Percentiles rank a stretch among this genome's conserved stretches.
Evolutionary conservation across 2,329 filamentous ascomycete genomes (phyloP).

Genomic region (Calonectria hawksworthii): DNA sequence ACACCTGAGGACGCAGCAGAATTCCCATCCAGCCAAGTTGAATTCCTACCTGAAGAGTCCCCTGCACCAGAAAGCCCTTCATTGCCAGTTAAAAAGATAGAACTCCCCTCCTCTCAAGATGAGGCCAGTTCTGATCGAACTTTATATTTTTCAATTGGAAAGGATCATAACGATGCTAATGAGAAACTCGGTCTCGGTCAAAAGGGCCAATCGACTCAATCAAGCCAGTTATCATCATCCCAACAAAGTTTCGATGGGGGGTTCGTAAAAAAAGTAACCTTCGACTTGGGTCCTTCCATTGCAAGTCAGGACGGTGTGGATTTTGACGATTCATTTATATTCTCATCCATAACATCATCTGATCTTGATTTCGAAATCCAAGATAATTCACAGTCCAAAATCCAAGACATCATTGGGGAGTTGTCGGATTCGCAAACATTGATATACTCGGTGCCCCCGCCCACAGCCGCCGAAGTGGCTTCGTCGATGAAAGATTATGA

Average conservation of each 20-base stretch:
- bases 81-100: background rate
- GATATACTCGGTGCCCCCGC: conserved; percentile 45
- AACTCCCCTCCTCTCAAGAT: conserved; percentile 16
- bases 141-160: conserved; percentile 81
- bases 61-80: conserved; percentile 20
- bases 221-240: conserved; percentile 54
- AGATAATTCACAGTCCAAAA: conserved; percentile 22
- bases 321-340: conserved; percentile 26
- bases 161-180: conserved; percentile 77
- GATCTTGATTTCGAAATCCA: conserved; percentile 14
- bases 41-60: conserved; percentile 7
- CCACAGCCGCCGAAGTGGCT: conserved; percentile 41
- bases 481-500: conserved; percentile 41
- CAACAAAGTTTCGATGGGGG: conserved; percentile 61
- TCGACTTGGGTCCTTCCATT: conserved; percentile 34
- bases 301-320: background rate
- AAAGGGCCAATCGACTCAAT: conserved; percentile 50
- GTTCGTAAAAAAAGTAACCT: conserved; percentile 40
- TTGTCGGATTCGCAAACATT: conserved; percentile 31
- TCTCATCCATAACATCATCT: conserved; percentile 34
- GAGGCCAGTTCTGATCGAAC: conserved; percentile 52
- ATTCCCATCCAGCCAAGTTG: conserved; percentile 17
- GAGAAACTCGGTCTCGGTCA: conserved; percentile 78
- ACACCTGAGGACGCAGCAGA: conserved; percentile 11
- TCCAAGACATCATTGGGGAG: conserved; percentile 32